A percentile compares a stretch with the other conserved stretches of the same genome.
phyloP scores from a whole-genome alignment of 768 basidiomycete species.

The Mycena alexandri region DNA sequence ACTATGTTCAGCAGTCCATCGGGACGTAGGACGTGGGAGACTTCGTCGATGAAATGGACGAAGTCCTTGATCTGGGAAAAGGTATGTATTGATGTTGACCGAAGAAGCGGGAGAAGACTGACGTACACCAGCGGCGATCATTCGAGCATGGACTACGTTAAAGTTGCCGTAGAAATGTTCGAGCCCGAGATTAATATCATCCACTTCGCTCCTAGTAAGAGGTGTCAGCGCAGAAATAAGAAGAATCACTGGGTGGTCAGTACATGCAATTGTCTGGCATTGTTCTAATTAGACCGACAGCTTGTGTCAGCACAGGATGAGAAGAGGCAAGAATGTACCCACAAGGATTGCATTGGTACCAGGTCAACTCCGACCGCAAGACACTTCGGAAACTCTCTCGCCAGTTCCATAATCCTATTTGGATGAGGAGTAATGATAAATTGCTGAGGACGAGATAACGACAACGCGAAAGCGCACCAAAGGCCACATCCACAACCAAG shows the following conservation, averaged over 20 bases:
- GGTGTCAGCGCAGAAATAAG: slow-evolving; percentile 12
- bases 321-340: slow-evolving; percentile 46
- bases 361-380: slow-evolving; percentile 82
- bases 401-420: slow-evolving; percentile 81
- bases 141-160: slow-evolving; percentile 79
- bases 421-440: neutral
- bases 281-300: slow-evolving; percentile 49
- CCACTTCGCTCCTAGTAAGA: slow-evolving; percentile 76
- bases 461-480: slow-evolving; percentile 61
- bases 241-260: slow-evolving; percentile 19
- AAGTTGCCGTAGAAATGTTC: slow-evolving; percentile 87
- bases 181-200: slow-evolving; percentile 87
- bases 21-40: slow-evolving; percentile 74
- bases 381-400: slow-evolving; percentile 78
- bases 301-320: slow-evolving; percentile 32
- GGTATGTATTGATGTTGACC: slow-evolving; percentile 24
- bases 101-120: slow-evolving; percentile 33
- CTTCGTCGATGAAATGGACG: slow-evolving; percentile 71
- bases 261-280: slow-evolving; percentile 83
- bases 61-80: slow-evolving; percentile 75
- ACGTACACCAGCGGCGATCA: slow-evolving; percentile 81
- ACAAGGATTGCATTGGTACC: slow-evolving; percentile 83
- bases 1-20: slow-evolving; percentile 74
- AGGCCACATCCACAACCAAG: slow-evolving; percentile 85
- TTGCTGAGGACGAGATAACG: neutral